Evolutionary conservation across 139 green algal genomes (phyloP).

Genomic region (Asterochloris erici): DNA sequence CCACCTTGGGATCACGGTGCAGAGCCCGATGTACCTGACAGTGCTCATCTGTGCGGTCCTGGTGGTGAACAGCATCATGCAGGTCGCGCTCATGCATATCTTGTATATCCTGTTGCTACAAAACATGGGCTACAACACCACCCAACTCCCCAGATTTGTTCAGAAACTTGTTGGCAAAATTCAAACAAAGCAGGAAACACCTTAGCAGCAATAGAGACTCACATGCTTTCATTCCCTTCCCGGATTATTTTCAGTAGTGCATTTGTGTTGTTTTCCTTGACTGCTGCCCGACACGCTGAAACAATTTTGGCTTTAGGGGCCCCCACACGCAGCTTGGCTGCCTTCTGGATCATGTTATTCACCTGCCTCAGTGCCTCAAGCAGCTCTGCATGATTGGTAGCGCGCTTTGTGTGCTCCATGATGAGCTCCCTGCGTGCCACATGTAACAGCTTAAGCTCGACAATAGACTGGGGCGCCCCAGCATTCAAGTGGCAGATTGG

Average conservation of each 20-base stretch:
- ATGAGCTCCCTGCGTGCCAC: conserved; percentile 54
- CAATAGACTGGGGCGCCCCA: neutral
- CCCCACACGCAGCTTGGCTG: conserved; percentile 49
- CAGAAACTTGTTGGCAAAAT: conserved; percentile 9
- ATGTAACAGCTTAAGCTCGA: neutral
- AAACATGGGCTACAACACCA: conserved; percentile 28
- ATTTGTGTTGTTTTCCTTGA: conserved; percentile 63
- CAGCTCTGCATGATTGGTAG: conserved; percentile 61
- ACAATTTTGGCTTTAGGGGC: conserved; percentile 47
- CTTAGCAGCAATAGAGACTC: neutral
- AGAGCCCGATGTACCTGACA: conserved; percentile 19
- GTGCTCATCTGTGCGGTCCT: conserved; percentile 59
- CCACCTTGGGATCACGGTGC: neutral
- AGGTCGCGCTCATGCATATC: conserved; percentile 67
- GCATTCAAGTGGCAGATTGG: neutral
- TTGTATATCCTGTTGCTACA: conserved; percentile 65
- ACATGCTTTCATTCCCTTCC: conserved; percentile 24
- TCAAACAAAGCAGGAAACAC: neutral
- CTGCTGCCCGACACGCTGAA: conserved; percentile 50
- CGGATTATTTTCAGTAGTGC: conserved; percentile 61
- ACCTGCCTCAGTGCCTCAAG: conserved; percentile 58
- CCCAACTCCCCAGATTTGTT: conserved; percentile 15
- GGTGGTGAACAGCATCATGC: conserved; percentile 61
- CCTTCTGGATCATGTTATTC: conserved; percentile 75
- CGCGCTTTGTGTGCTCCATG: conserved; percentile 62